Base-by-base conservation (phyloP, 306 rosid genomes). In the Inga oerstediana region DNA sequence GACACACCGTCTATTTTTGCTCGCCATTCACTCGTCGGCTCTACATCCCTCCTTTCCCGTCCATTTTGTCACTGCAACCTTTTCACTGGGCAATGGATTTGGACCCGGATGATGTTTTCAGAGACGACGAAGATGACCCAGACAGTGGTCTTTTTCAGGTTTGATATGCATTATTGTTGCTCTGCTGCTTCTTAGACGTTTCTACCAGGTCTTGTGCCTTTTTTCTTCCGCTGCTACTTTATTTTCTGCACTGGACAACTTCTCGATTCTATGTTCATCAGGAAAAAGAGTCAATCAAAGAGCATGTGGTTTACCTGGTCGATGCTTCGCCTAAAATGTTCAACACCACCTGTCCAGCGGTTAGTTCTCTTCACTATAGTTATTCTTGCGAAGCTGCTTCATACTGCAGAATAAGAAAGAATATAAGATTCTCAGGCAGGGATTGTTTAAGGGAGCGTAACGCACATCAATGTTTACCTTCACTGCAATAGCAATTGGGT, bases 251-350 rank as follows among this genome's bases (percentile, higher is more conserved):
- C n/a, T 19, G 41, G 54, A 37, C 10, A 39, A 62, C n/a, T 24
- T 71, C 30, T 71, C 35, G 76, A 5, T 71, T 71, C 54, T 10
- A 22, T 70, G 2, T 44, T 72, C 27, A n/a, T 74, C 88, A 90
- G 98, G 91, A 83, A 71, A 87, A 75, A 24, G 98, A 93, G 34
- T 70, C 92, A 2, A 89, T 45, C 84, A 96, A 96, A 89, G 97
- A 92, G 54, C 79, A 85, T 9, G 91, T 86, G 41, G 98, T 93
- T 76, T 93, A 84, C 80, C 75, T 96, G 81, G 93, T 96, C 67
- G 99, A 96, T 84, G 98, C 99, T 76, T 93, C 99, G 15, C 97
- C 98, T 35, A 93, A 88, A 83, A 96, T 96, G 99, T 88, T 92
- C 93, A 81, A 4, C 74, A 58, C 91, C 2, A 64, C 87, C 61